Base-by-base conservation (phyloP, 805 yeast genomes). In the Candida nanaspora region DNA sequence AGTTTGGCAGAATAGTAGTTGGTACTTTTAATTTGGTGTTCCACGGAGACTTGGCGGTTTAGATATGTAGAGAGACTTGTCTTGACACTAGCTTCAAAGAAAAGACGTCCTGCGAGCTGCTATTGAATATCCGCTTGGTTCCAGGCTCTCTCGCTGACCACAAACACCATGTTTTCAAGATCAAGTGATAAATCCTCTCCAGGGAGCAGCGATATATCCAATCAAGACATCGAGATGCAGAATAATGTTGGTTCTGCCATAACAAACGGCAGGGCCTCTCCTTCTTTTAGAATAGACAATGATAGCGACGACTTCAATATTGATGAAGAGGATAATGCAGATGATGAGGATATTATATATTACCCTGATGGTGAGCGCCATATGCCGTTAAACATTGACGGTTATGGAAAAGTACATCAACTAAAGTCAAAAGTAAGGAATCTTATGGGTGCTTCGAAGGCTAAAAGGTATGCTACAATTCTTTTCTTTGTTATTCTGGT, bases 381-480 rank as follows among this genome's bases (percentile, higher is more conserved):
- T 16, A 22, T 29, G 5, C 40, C 21, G n/a, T 15, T 32, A 4
- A 11, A 20, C 20, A 22, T 15, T 9, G n/a, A 25, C 27, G 25
- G 19, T 4, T 18, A 27, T 3, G 18, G 31, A 3, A 35, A 27
- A 19, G 9, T 21, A 9, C 27, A 15, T n/a, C 2, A 2, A 2
- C 6, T 30, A 23, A 21, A 23, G 4, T 13, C 6, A 2, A 38
- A 20, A 19, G 6, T 31, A 3, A 21, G 30, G 16, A 13, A 37
- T 19, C 27, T 27, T 30, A 58, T 26, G 66, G 65, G 48, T 38
- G 55, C 42, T 48, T 63, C 23, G 32, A 47, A 36, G 9, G 50
- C 45, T 25, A 41, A 40, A 39, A 41, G 48, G 41, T 25, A 41
- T 19, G 35, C 20, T 33, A 3, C 41, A 18, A 37, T 49, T 6